phyloP scores from a whole-genome alignment of 2,329 filamentous ascomycete species.

The Emericellopsis cladophorae region DNA sequence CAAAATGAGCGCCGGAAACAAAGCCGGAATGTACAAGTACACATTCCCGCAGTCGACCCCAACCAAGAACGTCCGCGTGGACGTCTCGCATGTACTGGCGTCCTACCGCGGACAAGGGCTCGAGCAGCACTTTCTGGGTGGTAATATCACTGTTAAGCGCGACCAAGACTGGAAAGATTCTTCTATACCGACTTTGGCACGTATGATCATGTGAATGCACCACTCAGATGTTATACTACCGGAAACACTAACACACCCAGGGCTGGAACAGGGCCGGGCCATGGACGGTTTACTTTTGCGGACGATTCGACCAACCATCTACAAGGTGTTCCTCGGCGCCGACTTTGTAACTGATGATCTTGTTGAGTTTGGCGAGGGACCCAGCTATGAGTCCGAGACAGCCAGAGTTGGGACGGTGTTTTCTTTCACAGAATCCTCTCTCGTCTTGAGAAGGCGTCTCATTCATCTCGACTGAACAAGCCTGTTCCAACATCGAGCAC shows the following conservation, averaged over 20 bases:
- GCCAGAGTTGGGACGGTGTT: conserved; percentile 39
- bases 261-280: conserved; percentile 52
- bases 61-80: conserved; percentile 40
- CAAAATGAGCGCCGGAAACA: conserved; percentile 42
- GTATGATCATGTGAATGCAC: conserved; percentile 42
- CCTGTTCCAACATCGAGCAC: conserved; percentile 55
- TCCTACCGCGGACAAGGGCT: conserved; percentile 48
- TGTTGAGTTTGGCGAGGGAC: conserved; percentile 16
- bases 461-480: conserved; percentile 54
- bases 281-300: conserved; percentile 54
- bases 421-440: conserved; percentile 30
- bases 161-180: conserved; percentile 19
- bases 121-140: conserved; percentile 50
- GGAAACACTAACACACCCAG: conserved; percentile 11
- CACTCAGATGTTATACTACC: neutral
- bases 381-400: conserved; percentile 17
- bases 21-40: conserved; percentile 49
- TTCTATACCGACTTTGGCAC: conserved; percentile 48
- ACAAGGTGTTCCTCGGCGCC: conserved; percentile 28
- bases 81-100: conserved; percentile 53
- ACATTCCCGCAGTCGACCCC: conserved; percentile 31
- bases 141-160: conserved; percentile 36
- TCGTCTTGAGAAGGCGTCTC: conserved; percentile 58
- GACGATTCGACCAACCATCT: conserved; percentile 39
- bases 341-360: conserved; percentile 17